These are phyloP conservation scores for Pichia sp. DNA, from an alignment of 1,139 yeast species.

Conservation along the genomic window DNA sequence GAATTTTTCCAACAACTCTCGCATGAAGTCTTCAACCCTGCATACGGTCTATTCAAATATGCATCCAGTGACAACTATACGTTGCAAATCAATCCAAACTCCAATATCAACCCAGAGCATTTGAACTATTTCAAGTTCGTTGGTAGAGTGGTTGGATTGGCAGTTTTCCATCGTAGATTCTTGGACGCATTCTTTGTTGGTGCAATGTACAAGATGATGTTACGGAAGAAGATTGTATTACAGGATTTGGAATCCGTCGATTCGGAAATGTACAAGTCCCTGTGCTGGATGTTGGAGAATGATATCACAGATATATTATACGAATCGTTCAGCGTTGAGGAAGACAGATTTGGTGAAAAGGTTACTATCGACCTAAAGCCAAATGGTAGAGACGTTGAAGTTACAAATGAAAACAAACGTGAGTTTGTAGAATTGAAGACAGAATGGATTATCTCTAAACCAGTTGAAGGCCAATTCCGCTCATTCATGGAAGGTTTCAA, in stretches of 20 bases:
- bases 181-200: slow-evolving; percentile 97
- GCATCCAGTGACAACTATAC: slow-evolving; percentile 98
- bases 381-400: slow-evolving; percentile 82
- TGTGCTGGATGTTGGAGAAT: slow-evolving; percentile 93
- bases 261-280: slow-evolving; percentile 89
- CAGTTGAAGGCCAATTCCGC: slow-evolving; percentile 93
- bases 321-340: slow-evolving; percentile 90
- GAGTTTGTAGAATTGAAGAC: slow-evolving; percentile 94
- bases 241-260: slow-evolving; percentile 99
- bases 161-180: slow-evolving; percentile 96
- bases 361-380: slow-evolving; percentile 88
- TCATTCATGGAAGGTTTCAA: slow-evolving; percentile 97
- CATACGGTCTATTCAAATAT: slow-evolving; percentile 93
- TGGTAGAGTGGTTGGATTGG: slow-evolving; percentile 96
- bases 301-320: slow-evolving; percentile 85
- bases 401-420: slow-evolving; percentile 88
- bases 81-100: slow-evolving; percentile 93
- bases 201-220: slow-evolving; percentile 96
- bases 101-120: slow-evolving; percentile 98
- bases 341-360: slow-evolving; percentile 92
- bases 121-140: slow-evolving; percentile 95
- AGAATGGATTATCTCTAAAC: slow-evolving; percentile 91
- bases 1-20: slow-evolving; percentile 94
- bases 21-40: slow-evolving; percentile 98
- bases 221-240: slow-evolving; percentile 86